Evolutionary conservation across 768 basidiomycete species (phyloP), one percentile per base, ranked within the genome.

Genomic region (Mycena olivaceomarginata): DNA sequence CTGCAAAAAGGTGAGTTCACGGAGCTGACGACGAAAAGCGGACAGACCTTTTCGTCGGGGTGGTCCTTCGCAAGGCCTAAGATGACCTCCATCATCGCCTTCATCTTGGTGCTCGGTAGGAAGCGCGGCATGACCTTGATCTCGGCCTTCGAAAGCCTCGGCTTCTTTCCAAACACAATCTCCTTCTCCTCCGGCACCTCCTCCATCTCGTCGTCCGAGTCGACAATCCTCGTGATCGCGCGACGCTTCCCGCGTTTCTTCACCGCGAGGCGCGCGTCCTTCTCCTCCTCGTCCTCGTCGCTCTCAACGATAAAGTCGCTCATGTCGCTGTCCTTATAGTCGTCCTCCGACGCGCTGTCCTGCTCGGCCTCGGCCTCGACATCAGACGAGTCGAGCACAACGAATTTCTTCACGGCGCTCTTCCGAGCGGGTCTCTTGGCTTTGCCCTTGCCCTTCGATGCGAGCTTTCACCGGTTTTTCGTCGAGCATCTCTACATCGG

Each of bases 101-200:
- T 92, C 93, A 95, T 94, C 88, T 95, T 95, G 2, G 93, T 94
- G 6, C 93, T 94, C 0, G 93, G 93, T 48, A 93, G 80, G 83
- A 94, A 93, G 43, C 88, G 85, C 18, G 92, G 87, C 85, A 92
- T 88, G 15, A 87, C 76, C 78, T 88, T 87, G 74, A 91, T 82
- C 9, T 84, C 83, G 57, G 85, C 87, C 46, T 81, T 77, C 10
- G 85, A 79, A 5, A 83, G 59, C 43, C 80, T 82, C 65, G 84
- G 83, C 74, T 84, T 83, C 75, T 82, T 82, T 25, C 89, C 87
- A 60, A 88, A 88, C 39, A 89, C 80, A 8, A 90, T 84, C 70
- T 89, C 88, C 64, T 84, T 83, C 63, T 88, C 88, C 75, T 89
- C 87, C 2, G 85, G 86, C 7, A 83, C 25, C 22, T 51, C 81